These are phyloP conservation scores for Carallia brachiata DNA, from an alignment of 345 rosid species.

Conservation along the genomic window DNA sequence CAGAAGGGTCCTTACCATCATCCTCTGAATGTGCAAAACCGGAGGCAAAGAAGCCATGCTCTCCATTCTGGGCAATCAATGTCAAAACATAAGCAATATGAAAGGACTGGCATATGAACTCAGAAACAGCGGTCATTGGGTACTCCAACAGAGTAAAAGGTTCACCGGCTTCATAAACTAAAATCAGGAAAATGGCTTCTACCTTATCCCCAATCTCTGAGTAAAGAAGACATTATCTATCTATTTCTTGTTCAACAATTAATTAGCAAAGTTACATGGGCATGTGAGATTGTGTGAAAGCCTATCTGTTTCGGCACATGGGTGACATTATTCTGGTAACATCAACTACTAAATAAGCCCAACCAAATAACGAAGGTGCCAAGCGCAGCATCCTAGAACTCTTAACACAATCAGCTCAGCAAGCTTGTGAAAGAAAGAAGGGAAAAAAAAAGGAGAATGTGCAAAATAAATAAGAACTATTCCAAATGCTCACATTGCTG, in stretches of 20 bases:
- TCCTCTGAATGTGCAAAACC: slow-evolving; percentile 59
- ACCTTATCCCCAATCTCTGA: neutral
- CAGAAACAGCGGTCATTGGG: neutral
- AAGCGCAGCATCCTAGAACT: neutral
- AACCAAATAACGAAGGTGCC: neutral
- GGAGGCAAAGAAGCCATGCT: slow-evolving; percentile 59
- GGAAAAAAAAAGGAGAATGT: neutral
- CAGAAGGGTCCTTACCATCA: slow-evolving; percentile 54
- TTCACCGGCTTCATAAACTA: neutral
- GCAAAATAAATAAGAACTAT: neutral
- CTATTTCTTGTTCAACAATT: neutral
- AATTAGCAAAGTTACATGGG: neutral
- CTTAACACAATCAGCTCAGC: neutral
- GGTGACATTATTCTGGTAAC: neutral
- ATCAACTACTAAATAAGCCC: neutral
- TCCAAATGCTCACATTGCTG: neutral
- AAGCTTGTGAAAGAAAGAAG: neutral
- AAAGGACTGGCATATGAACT: slow-evolving; percentile 6
- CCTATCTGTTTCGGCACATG: neutral
- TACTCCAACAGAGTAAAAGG: neutral
- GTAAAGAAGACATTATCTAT: neutral
- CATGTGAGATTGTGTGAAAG: neutral
- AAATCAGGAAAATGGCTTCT: neutral
- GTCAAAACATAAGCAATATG: slow-evolving; percentile 21
- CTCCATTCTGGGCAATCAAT: slow-evolving; percentile 46